Evolutionary conservation across 2,329 filamentous ascomycete genomes (phyloP), one percentile per base, ranked within the genome.

Genomic region (Verticillium nonalfalfae): DNA sequence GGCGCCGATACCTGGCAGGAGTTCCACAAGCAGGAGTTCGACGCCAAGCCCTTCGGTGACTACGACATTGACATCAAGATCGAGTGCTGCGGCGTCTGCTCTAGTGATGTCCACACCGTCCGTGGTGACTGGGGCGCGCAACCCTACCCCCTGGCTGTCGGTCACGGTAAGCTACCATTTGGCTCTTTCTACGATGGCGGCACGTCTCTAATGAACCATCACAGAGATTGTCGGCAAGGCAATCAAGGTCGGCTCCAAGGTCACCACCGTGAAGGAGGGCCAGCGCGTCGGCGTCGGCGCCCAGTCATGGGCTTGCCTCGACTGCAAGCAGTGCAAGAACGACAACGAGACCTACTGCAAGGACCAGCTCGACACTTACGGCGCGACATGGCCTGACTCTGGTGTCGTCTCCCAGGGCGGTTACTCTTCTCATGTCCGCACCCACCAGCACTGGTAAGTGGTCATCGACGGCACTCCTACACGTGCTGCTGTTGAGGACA

Each of bases 41-140:
- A 83, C 66, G 81, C 89, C 63, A 90, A 90, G 77, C 84, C 85
- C 26, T 90, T 90, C 69, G 87, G 85, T 61, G 86, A 88, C 68
- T 79, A 86, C 73, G 87, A 90, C 71, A 81, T 91, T 66, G 89
- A 91, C 69, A 84, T 92, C 71, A 86, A 89, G 73, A 87, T 92
- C 67, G 83, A 88, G 61, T 85, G 82, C 62, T 90, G 87, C 71
- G 86, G 87, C 69, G 76, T 87, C 59, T 87, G 85, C 69, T 83
- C 85, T 64, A 84, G 79, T 60, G 84, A 87, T 67, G 76, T 87
- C 13, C 84, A 86, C 73, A 85, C 81, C 34, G 74, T 85, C 59
- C 82, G 75, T 59, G 80, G 81, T 60, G 82, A 82, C 64, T 85
- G 82, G 83, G 81, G 82, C 55, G 73, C 76, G n/a, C 78, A 81